Base-by-base conservation (phyloP, 2,329 filamentous ascomycete genomes). In the Orbilia blumenaviensis region DNA sequence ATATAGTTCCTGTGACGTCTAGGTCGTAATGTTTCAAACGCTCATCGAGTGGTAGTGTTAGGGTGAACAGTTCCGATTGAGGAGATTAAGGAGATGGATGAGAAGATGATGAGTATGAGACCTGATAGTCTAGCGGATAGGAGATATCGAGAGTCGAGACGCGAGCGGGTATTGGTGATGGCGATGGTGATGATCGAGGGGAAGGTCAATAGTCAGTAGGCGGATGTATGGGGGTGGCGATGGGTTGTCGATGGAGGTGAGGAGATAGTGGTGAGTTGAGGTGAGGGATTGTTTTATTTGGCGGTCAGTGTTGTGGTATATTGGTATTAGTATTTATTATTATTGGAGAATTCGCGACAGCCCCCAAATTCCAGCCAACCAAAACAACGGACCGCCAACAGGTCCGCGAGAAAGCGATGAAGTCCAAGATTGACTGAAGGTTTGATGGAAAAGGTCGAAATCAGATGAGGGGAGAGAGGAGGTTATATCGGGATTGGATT, bases 381-480 rank as follows among this genome's bases (percentile, higher is more conserved):
- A 66, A 66, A 66, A 58, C 63, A 52, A 56, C n/a, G 34, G 10
- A 16, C 14, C 34, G 1, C n/a, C 10, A 38, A 21, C 9, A 23
- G 10, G 21, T 23, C 52, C n/a, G 41, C n/a, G 12, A 38, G 56
- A 18, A 44, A 34, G 10, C n/a, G 14, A 34, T 27, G 48, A 44
- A 38, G 41, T 21, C 29, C 38, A 60, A 3, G 21, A 7, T 25
- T 16, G 54, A 42, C 38, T 36, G 58, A 58, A n/a, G n/a, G n/a
- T n/a, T n/a, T 52, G 21, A n/a, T 12, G 14, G 32, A 25, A 38
- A 12, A 69, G 46, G 38, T 44, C 7, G 46, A 54, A 12, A 34
- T 38, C 29, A 42, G 60, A 66, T 48, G 50, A 73, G 68, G 52
- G 61, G 61, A 72, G 29, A 66, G 34, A 44, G 36, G 68, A 66